Evolutionary conservation across 345 rosid genomes (phyloP).

Genomic region (Hibiscus trionum): DNA sequence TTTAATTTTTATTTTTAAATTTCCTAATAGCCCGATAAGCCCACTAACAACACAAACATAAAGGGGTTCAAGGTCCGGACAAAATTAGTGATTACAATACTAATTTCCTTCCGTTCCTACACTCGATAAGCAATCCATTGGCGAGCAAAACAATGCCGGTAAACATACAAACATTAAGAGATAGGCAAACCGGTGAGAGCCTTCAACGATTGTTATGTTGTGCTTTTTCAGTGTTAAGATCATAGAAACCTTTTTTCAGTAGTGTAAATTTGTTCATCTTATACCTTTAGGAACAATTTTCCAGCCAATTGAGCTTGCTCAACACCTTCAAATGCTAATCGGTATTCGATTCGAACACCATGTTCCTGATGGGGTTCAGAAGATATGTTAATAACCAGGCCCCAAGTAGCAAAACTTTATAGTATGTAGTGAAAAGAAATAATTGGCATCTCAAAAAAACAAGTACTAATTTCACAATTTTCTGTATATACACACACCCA

Average conservation of each 20-base stretch:
- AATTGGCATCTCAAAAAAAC: no score
- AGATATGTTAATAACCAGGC: neutral
- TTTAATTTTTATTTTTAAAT: no score
- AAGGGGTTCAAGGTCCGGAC: no score
- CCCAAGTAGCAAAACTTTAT: neutral
- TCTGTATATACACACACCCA: no score
- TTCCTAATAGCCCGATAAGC: no score
- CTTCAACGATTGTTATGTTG: neutral
- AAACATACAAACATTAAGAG: no score
- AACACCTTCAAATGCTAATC: conserved; percentile 65
- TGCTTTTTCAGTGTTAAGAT: neutral
- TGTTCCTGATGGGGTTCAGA: conserved; percentile 45
- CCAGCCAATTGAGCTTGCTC: conserved; percentile 71
- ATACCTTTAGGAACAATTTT: conserved; percentile 58
- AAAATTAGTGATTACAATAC: no score
- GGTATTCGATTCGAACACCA: conserved; percentile 52
- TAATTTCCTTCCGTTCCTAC: conserved; percentile 64
- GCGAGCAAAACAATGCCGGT: neutral
- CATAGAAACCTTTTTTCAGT: neutral
- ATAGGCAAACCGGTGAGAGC: no score
- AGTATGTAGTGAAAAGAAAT: no score
- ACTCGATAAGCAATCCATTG: neutral
- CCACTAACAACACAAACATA: no score
- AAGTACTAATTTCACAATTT: no score
- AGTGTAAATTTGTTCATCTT: no score